phyloP scores from a whole-genome alignment of 805 yeast genomes.

The Clavispora asparagi region DNA sequence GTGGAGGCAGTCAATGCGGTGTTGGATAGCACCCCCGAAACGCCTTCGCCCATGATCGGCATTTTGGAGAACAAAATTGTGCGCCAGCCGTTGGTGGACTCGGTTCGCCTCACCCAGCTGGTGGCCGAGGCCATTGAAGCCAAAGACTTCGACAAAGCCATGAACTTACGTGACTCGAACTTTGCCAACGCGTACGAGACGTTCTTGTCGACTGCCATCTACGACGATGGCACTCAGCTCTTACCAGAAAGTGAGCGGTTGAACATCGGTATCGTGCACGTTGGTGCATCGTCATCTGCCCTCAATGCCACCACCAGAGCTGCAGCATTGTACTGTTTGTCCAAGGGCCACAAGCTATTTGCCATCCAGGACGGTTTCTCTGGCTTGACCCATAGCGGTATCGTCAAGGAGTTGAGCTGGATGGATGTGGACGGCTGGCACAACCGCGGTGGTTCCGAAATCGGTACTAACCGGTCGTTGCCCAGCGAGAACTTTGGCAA shows the following conservation, averaged over 20 bases:
- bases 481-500: constrained; percentile 76
- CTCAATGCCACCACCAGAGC: constrained; percentile 75
- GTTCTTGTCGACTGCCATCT: constrained; percentile 62
- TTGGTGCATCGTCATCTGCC: constrained; percentile 80
- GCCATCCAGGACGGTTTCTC: constrained; percentile 73
- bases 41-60: constrained; percentile 94
- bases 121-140: constrained; percentile 83
- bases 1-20: constrained; percentile 96
- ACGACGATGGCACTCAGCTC: constrained; percentile 44
- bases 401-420: constrained; percentile 60
- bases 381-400: constrained; percentile 62
- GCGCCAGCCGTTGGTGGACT: constrained; percentile 81
- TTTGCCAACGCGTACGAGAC: constrained; percentile 53
- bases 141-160: constrained; percentile 82
- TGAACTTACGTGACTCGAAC: constrained; percentile 80
- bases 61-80: constrained; percentile 81
- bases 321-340: constrained; percentile 67
- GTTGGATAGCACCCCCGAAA: constrained; percentile 77
- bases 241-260: constrained; percentile 55
- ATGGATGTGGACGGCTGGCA: constrained; percentile 70
- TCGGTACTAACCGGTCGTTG: constrained; percentile 72
- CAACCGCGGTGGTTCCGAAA: constrained; percentile 71
- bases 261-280: constrained; percentile 65
- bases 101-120: constrained; percentile 79
- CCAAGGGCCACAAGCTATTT: constrained; percentile 66